Percentiles rank a stretch among this genome's conserved stretches.
These are phyloP conservation scores for Pseudozyma flocculosa DNA, from an alignment of 1,284 basidiomycete species.

Conservation along the genomic window DNA sequence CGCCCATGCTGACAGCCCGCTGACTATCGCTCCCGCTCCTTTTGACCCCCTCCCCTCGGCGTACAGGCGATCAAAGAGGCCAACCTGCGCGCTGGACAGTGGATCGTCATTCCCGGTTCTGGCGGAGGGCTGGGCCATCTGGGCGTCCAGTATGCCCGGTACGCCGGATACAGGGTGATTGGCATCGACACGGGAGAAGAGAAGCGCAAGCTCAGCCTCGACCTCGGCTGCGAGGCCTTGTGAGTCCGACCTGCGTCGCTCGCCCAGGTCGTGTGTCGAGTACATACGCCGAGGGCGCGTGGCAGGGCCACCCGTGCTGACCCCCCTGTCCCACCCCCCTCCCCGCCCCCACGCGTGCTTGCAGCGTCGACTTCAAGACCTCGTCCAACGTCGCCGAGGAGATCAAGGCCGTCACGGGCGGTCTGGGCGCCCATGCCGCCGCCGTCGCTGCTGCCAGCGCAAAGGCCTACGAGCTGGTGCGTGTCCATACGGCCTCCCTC, in stretches of 20 bases:
- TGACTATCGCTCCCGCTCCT: no score
- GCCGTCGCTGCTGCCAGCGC: slow-evolving; percentile 58
- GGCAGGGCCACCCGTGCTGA: no score
- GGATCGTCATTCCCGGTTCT: slow-evolving; percentile 77
- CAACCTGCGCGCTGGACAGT: slow-evolving; percentile 69
- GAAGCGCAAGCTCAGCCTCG: slow-evolving; percentile 70
- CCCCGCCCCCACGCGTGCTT: no score
- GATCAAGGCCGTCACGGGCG: slow-evolving; percentile 66
- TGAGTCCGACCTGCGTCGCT: slow-evolving; percentile 6
- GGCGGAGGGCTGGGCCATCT: slow-evolving; percentile 65
- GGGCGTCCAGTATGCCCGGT: slow-evolving; percentile 39
- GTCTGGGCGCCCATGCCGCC: slow-evolving; percentile 70
- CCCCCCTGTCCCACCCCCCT: no score
- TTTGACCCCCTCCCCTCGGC: slow-evolving; percentile 58
- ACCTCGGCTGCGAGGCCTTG: slow-evolving; percentile 74
- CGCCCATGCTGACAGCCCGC: no score
- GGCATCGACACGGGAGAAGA: slow-evolving; percentile 76
- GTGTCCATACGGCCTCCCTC: no score
- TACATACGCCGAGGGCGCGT: no score
- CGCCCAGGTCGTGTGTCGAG: no score
- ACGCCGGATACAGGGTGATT: slow-evolving; percentile 67
- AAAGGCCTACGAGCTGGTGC: slow-evolving; percentile 65
- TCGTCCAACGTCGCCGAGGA: slow-evolving; percentile 65
- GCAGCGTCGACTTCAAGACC: slow-evolving; percentile 72
- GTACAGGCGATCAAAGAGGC: slow-evolving; percentile 68